Conservation (phyloP, 2,329 filamentous ascomycete genomes). For the Apiospora koreana region DNA sequence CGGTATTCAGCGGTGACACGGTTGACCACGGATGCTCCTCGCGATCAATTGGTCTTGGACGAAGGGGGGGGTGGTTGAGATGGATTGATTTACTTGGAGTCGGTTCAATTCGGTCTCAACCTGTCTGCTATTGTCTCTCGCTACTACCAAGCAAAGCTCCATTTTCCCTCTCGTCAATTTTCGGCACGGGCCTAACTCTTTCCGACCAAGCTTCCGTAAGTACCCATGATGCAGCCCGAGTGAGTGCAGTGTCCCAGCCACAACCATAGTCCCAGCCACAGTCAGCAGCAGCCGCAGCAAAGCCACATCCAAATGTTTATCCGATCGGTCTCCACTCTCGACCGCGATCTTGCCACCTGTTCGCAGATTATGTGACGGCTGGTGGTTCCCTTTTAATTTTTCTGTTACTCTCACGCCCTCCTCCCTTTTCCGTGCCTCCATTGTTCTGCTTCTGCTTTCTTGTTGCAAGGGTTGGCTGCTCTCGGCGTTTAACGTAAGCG, state of each 20-base stretch:
- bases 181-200: conserved; percentile 9
- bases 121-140: neutral
- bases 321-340: neutral
- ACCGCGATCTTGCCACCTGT: conserved; percentile 2
- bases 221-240: neutral
- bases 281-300: neutral
- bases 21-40: conserved; percentile 18
- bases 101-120: conserved; percentile 11
- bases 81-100: conserved; percentile 8
- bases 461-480: neutral
- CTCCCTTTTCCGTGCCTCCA: neutral
- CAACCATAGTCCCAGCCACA: no score
- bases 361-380: conserved; percentile 8
- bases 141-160: conserved; percentile 2
- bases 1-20: conserved; percentile 21
- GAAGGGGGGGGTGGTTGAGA: conserved; percentile 12
- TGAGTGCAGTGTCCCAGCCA: no score
- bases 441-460: neutral
- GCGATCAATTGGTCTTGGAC: conserved; percentile 19
- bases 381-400: neutral
- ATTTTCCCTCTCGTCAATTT: conserved; percentile 10
- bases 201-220: conserved; percentile 8
- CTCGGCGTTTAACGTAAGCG: conserved; percentile 8
- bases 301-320: neutral
- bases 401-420: neutral